Evolutionary conservation across 352 stramenopile genomes (phyloP).

Genomic region (Phytophthora pluvialis): DNA sequence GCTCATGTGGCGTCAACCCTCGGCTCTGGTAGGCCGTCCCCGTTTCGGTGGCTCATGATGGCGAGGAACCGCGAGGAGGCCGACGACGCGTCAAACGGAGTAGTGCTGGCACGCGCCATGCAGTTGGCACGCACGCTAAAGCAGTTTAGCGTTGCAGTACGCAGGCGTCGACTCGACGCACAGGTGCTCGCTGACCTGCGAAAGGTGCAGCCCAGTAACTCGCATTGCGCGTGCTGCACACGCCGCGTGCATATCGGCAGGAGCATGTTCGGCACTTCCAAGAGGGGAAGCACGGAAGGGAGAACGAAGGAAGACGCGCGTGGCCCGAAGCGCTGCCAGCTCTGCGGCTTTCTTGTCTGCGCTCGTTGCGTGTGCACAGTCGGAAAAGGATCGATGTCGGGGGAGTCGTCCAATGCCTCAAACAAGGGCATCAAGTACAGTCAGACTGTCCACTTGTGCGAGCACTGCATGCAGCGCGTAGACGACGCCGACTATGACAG

Average conservation of each 20-base stretch:
- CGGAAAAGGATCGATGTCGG: conserved; percentile 24
- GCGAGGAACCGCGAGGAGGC: conserved; percentile 24
- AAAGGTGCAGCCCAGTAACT: conserved; percentile 39
- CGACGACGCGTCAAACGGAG: conserved; percentile 35
- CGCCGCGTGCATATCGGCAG: conserved; percentile 34
- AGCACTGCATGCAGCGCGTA: conserved; percentile 60
- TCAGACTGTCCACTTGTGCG: conserved; percentile 53
- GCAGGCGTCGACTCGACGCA: conserved; percentile 44
- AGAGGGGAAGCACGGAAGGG: conserved; percentile 12
- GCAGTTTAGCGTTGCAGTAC: conserved; percentile 33
- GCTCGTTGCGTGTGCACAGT: conserved; percentile 51
- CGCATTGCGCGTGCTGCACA: conserved; percentile 40
- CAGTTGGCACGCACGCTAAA: conserved; percentile 27
- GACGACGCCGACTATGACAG: conserved; percentile 62
- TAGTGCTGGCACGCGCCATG: conserved; percentile 28
- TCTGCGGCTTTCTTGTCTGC: conserved; percentile 72
- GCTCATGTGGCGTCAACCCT: conserved; percentile 35
- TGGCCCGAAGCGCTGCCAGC: conserved; percentile 56
- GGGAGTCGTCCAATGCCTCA: conserved; percentile 4
- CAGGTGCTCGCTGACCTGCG: conserved; percentile 39
- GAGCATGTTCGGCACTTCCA: conserved; percentile 28
- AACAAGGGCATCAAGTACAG: conserved; percentile 31
- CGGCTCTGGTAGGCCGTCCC: conserved; percentile 12
- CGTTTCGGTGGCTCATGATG: conserved; percentile 27
- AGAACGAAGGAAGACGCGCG: conserved; percentile 16